Conservation (phyloP, 1,284 basidiomycete species). For the Singerocomus inundabilis region DNA sequence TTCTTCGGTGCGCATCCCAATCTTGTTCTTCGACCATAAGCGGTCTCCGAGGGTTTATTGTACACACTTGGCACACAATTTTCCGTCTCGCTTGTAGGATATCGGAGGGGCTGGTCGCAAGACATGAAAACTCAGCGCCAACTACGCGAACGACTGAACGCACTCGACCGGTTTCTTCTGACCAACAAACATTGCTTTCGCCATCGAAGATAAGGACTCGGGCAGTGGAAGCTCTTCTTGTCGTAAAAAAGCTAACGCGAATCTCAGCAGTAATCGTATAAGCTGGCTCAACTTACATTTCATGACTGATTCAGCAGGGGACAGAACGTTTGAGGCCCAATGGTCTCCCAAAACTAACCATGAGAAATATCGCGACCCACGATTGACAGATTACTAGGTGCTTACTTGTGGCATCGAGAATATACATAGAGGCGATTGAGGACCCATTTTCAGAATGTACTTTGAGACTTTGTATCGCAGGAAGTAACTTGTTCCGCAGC, state of each 20-base stretch:
- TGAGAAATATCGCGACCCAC: conserved; percentile 12
- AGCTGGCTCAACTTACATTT: conserved; percentile 39
- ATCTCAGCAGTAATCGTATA: conserved; percentile 1
- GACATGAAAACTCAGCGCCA: conserved; percentile 6
- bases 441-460: conserved; percentile 31
- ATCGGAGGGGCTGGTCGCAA: conserved; percentile 41
- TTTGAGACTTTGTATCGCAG: conserved; percentile 61
- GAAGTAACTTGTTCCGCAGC: conserved; percentile 90
- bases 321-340: conserved; percentile 59
- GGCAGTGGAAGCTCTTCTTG: conserved; percentile 58
- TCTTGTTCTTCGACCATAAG: conserved; percentile 72
- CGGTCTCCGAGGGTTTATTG: conserved; percentile 57
- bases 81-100: conserved; percentile 59
- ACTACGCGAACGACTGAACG: conserved; percentile 25
- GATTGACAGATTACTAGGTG: not conserved
- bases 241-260: conserved; percentile 58
- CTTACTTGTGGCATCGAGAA: conserved; percentile 78
- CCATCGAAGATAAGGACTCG: conserved; percentile 51
- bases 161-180: conserved; percentile 50
- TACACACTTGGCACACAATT: conserved; percentile 69
- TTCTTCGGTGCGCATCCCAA: conserved; percentile 61
- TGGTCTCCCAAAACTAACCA: conserved; percentile 50
- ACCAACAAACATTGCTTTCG: conserved; percentile 49
- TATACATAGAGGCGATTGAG: conserved; percentile 43
- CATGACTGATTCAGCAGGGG: conserved; percentile 50